A percentile compares a stretch with the other conserved stretches of the same genome.
phyloP scores from a whole-genome alignment of 768 basidiomycete genomes.

The Mycena venus region DNA sequence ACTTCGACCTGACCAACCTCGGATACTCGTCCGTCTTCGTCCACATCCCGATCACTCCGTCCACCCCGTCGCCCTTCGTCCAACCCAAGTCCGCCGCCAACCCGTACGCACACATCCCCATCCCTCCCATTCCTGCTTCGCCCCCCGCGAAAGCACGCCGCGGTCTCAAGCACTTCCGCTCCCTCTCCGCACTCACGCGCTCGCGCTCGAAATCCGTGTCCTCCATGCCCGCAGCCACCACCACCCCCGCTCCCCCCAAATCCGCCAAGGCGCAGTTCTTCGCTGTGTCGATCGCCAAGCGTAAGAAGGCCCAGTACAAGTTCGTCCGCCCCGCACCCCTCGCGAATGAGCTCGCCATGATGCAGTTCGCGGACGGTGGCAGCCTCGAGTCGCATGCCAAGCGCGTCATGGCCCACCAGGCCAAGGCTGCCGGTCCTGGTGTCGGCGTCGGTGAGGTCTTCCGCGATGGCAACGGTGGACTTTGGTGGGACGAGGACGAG shows the following conservation, averaged over 20 bases:
- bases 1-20: constrained; percentile 69
- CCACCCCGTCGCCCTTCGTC: constrained; percentile 38
- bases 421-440: constrained; percentile 52
- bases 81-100: constrained; percentile 48
- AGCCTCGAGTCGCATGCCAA: constrained; percentile 66
- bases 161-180: constrained; percentile 61
- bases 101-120: constrained; percentile 35
- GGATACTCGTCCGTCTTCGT: constrained; percentile 80
- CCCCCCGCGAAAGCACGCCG: constrained; percentile 36
- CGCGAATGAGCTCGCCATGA: constrained; percentile 74
- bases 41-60: constrained; percentile 66
- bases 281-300: constrained; percentile 54
- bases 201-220: constrained; percentile 52
- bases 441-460: constrained; percentile 64
- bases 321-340: constrained; percentile 61
- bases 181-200: constrained; percentile 63
- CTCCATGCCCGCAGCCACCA: constrained; percentile 14
- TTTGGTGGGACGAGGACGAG: constrained; percentile 83
- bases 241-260: constrained; percentile 26
- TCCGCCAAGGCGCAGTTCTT: constrained; percentile 39
- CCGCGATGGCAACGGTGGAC: constrained; percentile 70
- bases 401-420: constrained; percentile 68
- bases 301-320: constrained; percentile 68
- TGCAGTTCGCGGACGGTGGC: constrained; percentile 80
- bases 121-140: constrained; percentile 37